Conservation (phyloP, 495 filamentous ascomycete species). For the Penicillium waksmanii region DNA sequence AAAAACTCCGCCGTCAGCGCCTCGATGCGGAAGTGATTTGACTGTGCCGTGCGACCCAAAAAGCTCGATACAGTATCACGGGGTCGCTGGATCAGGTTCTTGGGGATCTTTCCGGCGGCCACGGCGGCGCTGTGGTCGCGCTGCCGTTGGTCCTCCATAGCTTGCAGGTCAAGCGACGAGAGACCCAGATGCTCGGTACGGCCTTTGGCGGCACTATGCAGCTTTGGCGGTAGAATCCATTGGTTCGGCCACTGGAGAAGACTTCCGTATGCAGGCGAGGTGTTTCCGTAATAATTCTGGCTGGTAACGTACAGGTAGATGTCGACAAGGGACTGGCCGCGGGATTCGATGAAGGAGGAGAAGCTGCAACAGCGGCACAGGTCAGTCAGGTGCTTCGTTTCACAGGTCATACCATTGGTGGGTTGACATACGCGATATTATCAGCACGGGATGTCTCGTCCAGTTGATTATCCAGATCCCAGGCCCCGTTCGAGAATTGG, state of each 20-base stretch:
- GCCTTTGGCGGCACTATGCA: slow-evolving; percentile 66
- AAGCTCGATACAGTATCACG: slow-evolving; percentile 46
- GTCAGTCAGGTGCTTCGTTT: slow-evolving; percentile 1
- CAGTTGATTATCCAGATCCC: slow-evolving; percentile 58
- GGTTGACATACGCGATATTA: slow-evolving; percentile 52
- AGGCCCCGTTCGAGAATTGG: slow-evolving; percentile 52
- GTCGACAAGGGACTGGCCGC: slow-evolving; percentile 68
- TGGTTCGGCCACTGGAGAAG: slow-evolving; percentile 82
- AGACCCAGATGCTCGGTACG: slow-evolving; percentile 78
- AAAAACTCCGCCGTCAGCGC: slow-evolving; percentile 69
- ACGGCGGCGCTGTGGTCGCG: slow-evolving; percentile 48
- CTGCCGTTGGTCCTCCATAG: slow-evolving; percentile 47
- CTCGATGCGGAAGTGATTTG: slow-evolving; percentile 67
- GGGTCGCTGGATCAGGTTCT: slow-evolving; percentile 44
- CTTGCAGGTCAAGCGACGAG: slow-evolving; percentile 64
- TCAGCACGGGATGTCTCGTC: slow-evolving; percentile 53
- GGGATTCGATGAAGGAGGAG: slow-evolving; percentile 64
- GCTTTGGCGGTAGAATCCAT: slow-evolving; percentile 73
- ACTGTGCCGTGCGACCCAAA: slow-evolving; percentile 43
- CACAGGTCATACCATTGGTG: slow-evolving; percentile 4
- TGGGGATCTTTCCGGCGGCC: slow-evolving; percentile 46
- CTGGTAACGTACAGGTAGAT: slow-evolving; percentile 87
- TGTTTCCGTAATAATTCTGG: slow-evolving; percentile 74
- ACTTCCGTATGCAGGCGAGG: slow-evolving; percentile 73
- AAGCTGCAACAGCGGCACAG: slow-evolving; percentile 37